Evolutionary conservation across 768 basidiomycete genomes (phyloP), one percentile per base, ranked within the genome.

Genomic region (Jaapia argillacea): DNA sequence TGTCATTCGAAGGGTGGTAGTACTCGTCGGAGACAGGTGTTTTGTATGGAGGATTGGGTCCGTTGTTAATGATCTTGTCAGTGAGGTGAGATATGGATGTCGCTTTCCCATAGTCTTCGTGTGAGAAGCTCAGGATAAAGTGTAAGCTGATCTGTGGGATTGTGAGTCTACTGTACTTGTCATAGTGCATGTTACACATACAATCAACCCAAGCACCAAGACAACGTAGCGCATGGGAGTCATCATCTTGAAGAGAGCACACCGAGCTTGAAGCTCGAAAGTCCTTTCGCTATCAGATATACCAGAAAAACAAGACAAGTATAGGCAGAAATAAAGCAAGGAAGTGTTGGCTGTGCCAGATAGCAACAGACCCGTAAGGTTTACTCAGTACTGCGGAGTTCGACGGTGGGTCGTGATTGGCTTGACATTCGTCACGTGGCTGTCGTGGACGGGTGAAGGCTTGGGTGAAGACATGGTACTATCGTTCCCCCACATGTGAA

Each of bases 161-260:
- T 16, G 35, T 7, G 6, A 21, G 44, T 25, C 4, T 18, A 36
- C 20, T 35, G 35, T 24, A 42, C 39, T n/a, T 26, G 12, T 24
- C 13, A 18, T 18, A 20, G 36, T 10, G 13, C 10, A 23, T 35
- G 7, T 13, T 7, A 18, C 2, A 52, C 62, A 40, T 42, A 63
- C 63, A 40, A 65, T 50, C 51, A 58, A 54, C 49, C 21, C 42
- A 46, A 63, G 50, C 45, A 62, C 61, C 46, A 79, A 58, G 24
- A 73, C 44, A 40, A 83, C 58, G 45, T 78, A 76, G 52, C 79
- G 73, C 64, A 74, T 68, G 36, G 77, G 71, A 40, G 79, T 75
- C 70, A 79, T 70, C 70, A 77, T 73, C 51, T 57, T 60, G 58
- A n/a, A n/a, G n/a, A n/a, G n/a, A n/a, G n/a, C n/a, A n/a, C n/a